Base-by-base conservation (phyloP, 768 basidiomycete genomes). In the Dentipellis fragilis region DNA sequence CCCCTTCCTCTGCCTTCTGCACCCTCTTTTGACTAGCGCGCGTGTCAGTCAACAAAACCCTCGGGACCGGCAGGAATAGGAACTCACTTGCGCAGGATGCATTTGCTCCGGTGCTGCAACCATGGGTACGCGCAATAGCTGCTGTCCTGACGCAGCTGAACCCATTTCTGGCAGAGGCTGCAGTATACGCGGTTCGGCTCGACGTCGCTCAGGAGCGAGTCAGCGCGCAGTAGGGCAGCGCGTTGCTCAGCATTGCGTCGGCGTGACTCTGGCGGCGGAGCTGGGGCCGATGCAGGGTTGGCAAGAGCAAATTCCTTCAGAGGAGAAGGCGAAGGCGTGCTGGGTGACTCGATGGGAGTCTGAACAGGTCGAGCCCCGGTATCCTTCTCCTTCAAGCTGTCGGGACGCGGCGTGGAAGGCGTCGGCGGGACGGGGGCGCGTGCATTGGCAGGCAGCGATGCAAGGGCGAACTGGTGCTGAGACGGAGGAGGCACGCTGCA, bases 41-140 rank as follows among this genome's bases (percentile, higher is more conserved):
- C 19, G 39, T 36, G 16, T 45, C 39, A 16, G 29, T 49, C 49
- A 17, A n/a, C 37, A 45, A 23, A 58, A 46, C 36, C 14, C 39
- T 54, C 35, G 38, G 52, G 29, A 23, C 53, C 46, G 55, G 45
- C 23, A 9, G 48, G 45, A 29, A 23, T 54, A 40, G 42, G 36
- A 42, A 80, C 82, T 65, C 66, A 89, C 87, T 81, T 75, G 63
- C 85, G 69, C n/a, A 80, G 78, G 47, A 87, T 66, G 71, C 88
- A 89, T 67, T 88, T 90, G 22, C 75, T 78, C 17, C 85, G 78
- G 67, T 90, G 88, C 69, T 87, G 85, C 56, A 82, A 65, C 88
- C 87, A 90, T 39, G 88, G 87, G 65, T 89, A 87, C 52, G 87
- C 84, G 60, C 87, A 90, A 66, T 84, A 90, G 10, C 80, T 80